Evolutionary conservation across 768 basidiomycete genomes (phyloP), one percentile per base, ranked within the genome.

Genomic region (Phylloporus scabripes): DNA sequence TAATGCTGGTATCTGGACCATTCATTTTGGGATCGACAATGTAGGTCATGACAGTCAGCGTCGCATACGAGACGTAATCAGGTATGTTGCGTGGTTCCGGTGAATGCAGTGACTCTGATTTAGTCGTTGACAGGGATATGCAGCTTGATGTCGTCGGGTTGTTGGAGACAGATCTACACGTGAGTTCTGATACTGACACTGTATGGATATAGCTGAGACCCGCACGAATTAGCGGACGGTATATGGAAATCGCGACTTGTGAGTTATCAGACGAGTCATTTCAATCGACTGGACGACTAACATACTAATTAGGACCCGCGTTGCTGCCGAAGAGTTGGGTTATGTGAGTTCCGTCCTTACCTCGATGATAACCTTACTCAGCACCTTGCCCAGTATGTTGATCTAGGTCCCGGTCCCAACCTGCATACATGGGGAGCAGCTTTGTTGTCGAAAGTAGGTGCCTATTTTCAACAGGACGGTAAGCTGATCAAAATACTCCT

Each of bases 381-480:
- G 8, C n/a, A 2, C 31, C 24, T 45, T 21, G 12, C 9, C 7
- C 54, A 92, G 88, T 81, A 92, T 61, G 86, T 91, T 5, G 92
- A 95, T 60, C 72, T 92, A 12, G 92, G 92, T 2, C 92, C 92
- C 4, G 89, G 89, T 34, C 90, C 91, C 2, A 87, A 89, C 60
- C 72, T 82, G 44, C 91, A 94, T 60, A 94, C 92, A 0, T 94
- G 92, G 92, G 92, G 92, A 42, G 86, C 85, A 23, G 82, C 76
- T 5, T 71, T 94, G 2, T 70, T 94, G 2, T 89, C 88, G 4
- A 92, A 92, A 73, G 87, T 79, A 54, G 9, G 50, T 42, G 14
- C 21, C 8, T 8, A 0, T 47, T 2, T 5, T 41, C 7, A 18
- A 23, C 12, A 17, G 0, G 18, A 21, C 9, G 31, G 32, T 46